Base-by-base conservation (phyloP, 2,329 filamentous ascomycete genomes). In the Pseudogymnoascus sp. region DNA sequence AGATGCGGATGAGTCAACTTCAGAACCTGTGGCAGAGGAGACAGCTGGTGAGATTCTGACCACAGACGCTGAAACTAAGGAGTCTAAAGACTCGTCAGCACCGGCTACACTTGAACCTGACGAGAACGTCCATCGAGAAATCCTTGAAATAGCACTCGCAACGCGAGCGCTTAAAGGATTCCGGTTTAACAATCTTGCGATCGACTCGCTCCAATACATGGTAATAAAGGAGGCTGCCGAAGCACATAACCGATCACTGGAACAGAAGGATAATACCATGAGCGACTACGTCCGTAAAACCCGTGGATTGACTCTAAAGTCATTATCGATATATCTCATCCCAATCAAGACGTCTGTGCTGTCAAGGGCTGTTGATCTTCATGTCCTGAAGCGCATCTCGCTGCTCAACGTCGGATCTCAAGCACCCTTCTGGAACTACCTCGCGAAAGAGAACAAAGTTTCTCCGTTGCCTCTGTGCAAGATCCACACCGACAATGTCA, bases 391-490 rank as follows among this genome's bases (percentile, higher is more conserved):
- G 66, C 79, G 78, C 56, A 75, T 89, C 16, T 85, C 84, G 1
- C 75, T 89, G 23, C 78, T 89, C 53, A 87, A 86, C 66, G 85
- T 88, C 16, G 86, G 86, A 1, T 77, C 81, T 4, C 86, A 89
- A 70, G 78, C 78, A 28, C 75, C 80, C 0, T 81, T 89, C 66
- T 89, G 86, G 86, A 75, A 77, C 1, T 73, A 82, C 63, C 73
- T 89, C 44, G 74, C 78, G 16, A 82, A 80, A 67, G 78, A 85
- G 67, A 84, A 87, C 70, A 78, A 78, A 60, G 68, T 75, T 0
- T 73, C 76, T 7, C 79, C 82, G 0, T 74, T 88, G 42, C 77
- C 80, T 0, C 72, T 89, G 44, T 77, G 79, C 59, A 83, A 81
- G 66, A 82, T 89, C 62, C 84, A 83, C 67, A 88, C 85, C 0